phyloP scores from a whole-genome alignment of 495 filamentous ascomycete genomes.

The Trichoderma orchidacearum region DNA sequence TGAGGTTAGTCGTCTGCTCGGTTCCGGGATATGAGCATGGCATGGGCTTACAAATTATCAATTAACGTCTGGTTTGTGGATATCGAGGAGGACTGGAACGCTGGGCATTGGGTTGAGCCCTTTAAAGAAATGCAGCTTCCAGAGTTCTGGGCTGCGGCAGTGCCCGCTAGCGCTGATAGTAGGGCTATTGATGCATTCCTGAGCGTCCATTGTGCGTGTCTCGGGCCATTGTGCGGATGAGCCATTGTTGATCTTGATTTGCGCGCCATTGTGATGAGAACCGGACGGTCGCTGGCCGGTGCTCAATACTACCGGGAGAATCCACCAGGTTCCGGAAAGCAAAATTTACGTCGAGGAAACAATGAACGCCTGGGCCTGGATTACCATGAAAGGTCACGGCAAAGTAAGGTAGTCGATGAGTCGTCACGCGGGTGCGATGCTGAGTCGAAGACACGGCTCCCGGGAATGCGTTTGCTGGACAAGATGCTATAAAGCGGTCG shows the following conservation, averaged over 20 bases:
- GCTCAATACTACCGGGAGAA: neutral
- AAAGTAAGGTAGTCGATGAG: neutral
- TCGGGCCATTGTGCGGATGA: neutral
- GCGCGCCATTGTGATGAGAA: neutral
- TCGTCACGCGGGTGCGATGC: neutral
- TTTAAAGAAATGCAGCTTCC: constrained; percentile 59
- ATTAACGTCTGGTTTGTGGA: constrained; percentile 54
- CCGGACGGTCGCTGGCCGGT: neutral
- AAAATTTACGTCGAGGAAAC: neutral
- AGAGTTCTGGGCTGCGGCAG: neutral
- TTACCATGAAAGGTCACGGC: neutral
- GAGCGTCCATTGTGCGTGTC: neutral
- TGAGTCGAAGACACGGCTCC: neutral
- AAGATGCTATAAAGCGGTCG: neutral
- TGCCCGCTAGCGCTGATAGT: neutral
- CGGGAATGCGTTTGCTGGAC: neutral
- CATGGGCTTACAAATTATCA: constrained; percentile 57
- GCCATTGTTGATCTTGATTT: neutral
- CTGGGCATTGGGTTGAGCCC: constrained; percentile 67
- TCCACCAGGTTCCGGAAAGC: neutral
- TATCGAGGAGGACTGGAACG: constrained; percentile 71
- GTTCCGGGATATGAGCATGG: neutral
- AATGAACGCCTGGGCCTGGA: neutral
- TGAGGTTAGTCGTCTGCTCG: neutral
- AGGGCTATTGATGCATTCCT: neutral